Evolutionary conservation across 257 asterid genomes (phyloP).

Genomic region (Solanum pennellii): DNA sequence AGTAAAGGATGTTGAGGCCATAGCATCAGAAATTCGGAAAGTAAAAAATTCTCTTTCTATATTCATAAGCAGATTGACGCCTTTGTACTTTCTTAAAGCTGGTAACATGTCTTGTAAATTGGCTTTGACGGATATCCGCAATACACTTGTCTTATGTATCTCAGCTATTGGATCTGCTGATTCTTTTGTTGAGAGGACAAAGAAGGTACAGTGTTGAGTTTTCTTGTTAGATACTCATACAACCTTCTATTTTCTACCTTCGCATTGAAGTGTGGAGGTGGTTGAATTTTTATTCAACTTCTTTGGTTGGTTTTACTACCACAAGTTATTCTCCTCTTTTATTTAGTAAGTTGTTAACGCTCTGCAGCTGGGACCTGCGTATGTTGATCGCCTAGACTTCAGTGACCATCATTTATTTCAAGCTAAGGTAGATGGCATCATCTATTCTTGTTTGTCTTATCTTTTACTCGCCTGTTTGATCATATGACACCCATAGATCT

Average conservation of each 20-base stretch:
- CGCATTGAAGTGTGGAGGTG: background rate
- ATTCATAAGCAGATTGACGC: constrained; percentile 54
- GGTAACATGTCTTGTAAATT: constrained; percentile 30
- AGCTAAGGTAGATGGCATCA: constrained; percentile 27
- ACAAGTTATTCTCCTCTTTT: background rate
- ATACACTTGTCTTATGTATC: constrained; percentile 47
- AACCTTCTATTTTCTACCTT: background rate
- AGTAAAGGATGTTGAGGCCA: constrained; percentile 27
- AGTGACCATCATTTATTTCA: constrained; percentile 76
- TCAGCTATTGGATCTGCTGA: constrained; percentile 80
- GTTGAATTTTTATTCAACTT: background rate
- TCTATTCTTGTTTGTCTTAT: background rate
- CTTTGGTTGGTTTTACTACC: background rate
- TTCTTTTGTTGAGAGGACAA: constrained; percentile 54
- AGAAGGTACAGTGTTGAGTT: constrained; percentile 28
- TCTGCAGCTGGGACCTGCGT: constrained; percentile 70
- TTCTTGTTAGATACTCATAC: background rate
- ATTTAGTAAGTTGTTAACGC: constrained; percentile 1
- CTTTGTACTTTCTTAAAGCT: constrained; percentile 48
- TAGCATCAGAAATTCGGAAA: constrained; percentile 38
- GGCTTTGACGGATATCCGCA: constrained; percentile 24
- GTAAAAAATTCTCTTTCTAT: constrained; percentile 35
- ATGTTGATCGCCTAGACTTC: constrained; percentile 72
- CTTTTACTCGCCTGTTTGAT: background rate
- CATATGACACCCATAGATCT: background rate